Evolutionary conservation across 2,329 filamentous ascomycete species (phyloP).

Genomic region (Claviceps pazoutovae): DNA sequence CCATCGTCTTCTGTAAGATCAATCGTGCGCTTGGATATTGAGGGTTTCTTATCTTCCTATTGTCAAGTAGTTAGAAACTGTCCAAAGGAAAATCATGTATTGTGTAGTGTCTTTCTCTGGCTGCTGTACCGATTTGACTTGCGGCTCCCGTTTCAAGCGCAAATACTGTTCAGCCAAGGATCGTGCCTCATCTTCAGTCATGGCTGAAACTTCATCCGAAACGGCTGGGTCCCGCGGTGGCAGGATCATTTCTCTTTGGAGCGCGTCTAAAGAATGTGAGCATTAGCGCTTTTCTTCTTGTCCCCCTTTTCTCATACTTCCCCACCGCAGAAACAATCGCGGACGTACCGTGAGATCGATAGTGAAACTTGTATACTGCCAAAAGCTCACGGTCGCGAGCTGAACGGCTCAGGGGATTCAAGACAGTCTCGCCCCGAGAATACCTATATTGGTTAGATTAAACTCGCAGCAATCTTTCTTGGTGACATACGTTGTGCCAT

Average conservation of each 20-base stretch:
- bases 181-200: constrained; percentile 10
- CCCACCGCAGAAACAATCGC: background rate
- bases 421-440: background rate
- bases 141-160: constrained; percentile 1
- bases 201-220: constrained; percentile 1
- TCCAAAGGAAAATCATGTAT: background rate
- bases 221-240: background rate
- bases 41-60: background rate
- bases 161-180: constrained; percentile 11
- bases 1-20: constrained; percentile 5
- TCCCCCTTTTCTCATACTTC: background rate
- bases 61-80: background rate
- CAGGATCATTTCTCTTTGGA: constrained; percentile 12
- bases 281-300: background rate
- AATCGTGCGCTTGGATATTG: constrained; percentile 1
- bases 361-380: constrained; percentile 9
- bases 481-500: constrained; percentile 10
- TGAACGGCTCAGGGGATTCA: no score
- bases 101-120: background rate
- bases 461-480: background rate
- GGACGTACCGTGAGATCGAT: constrained; percentile 11
- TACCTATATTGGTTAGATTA: background rate
- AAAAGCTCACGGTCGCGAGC: background rate
- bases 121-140: background rate
- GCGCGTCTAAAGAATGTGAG: constrained; percentile 7